Evolutionary conservation across 2,329 filamentous ascomycete species (phyloP), one percentile per base, ranked within the genome.

Genomic region (Hortaea werneckii): DNA sequence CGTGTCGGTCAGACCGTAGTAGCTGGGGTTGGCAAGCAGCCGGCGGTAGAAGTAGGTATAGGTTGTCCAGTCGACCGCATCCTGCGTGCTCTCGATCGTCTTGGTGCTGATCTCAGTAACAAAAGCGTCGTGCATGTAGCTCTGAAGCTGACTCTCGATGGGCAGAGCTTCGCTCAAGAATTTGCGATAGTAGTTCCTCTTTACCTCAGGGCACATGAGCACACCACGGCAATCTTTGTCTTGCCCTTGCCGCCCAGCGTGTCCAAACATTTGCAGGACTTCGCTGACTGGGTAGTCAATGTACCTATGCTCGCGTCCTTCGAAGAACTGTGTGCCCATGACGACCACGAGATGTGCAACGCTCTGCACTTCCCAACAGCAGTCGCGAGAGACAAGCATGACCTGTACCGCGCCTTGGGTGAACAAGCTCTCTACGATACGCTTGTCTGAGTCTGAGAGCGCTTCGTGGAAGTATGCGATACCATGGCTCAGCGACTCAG

Each of bases 1-100:
- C 4, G 87, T 86, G 62, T 89, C 87, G 11, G 82, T 83, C 50
- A 98, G 72, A 55, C 87, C 86, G 70, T 98, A 98, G 72, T 89
- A 98, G 67, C 87, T 95, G 6, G 92, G 92, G 63, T 98, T 98
- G 29, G 90, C 89, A 32, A 96, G 77, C 34, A 98, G 77, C 48
- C 92, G 83, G 38, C 92, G 84, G 70, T 98, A 98, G 70, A 96
- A 95, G 71, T 95, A 98, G 8, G 90, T 95, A 64, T 95, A 96
- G 0, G 92, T 96, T 34, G 88, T 87, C 92, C 92, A 98, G 67
- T 95, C 94, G 55, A 98, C 89, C 8, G 90, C 92, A 68, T 96
- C 90, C 57, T 96, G 92, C 10, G 88, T 94, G 9, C 89, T 95
- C 58, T 87, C 81, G 50, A 98, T 92, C 65, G 89, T 94, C 72